Base-by-base conservation (phyloP, 108 stramenopile genomes). In the Nannochloropsis granulata region DNA sequence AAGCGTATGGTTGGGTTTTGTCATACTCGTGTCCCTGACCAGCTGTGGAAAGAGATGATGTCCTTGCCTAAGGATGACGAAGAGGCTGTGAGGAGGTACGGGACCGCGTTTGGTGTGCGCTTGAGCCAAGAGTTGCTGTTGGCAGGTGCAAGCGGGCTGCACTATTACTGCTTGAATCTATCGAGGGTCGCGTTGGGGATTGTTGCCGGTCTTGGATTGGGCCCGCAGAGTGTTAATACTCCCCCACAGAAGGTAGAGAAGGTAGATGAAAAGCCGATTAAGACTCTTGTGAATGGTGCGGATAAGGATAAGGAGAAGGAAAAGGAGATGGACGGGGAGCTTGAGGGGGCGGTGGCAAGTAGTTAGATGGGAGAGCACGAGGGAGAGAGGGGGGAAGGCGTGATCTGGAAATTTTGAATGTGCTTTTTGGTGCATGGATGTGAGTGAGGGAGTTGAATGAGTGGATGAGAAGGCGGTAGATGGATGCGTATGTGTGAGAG, bases 1-100 rank as follows among this genome's bases (percentile, higher is more conserved):
- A 91, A 91, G 86, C 97, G 96, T 87, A 99, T 99, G 99, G 95
- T 94, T 3, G 93, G 94, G 86, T 96, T 98, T 86, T 99, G 99
- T 94, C 97, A 96, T 90, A 98, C 99, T 23, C 94, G 99, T 23
- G 99, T 99, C 43, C 97, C 97, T 13, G 56, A 71, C 16, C 16
- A 71, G 56, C 56, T 71, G 56, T 71, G 56, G 95, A 79, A 97
- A 95, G 90, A 80, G 21, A 25, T 83, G 85, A 85, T 71, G 56
- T 16, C 56, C 21, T n/a, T 71, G 79, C 23, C 79, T 14, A 84
- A 81, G n/a, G 79, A 25, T 23, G 26, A 84, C 26, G 84, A 26
- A 8, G 84, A 81, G 16, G 80, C 14, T 2, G 45, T 83, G 23
- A 44, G 45, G n/a, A 21, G 13, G 14, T 83, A 56, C 46, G 82